Evolutionary conservation across 805 yeast species (phyloP), one percentile per base, ranked within the genome.

Genomic region (Nakazawaea siamensis): DNA sequence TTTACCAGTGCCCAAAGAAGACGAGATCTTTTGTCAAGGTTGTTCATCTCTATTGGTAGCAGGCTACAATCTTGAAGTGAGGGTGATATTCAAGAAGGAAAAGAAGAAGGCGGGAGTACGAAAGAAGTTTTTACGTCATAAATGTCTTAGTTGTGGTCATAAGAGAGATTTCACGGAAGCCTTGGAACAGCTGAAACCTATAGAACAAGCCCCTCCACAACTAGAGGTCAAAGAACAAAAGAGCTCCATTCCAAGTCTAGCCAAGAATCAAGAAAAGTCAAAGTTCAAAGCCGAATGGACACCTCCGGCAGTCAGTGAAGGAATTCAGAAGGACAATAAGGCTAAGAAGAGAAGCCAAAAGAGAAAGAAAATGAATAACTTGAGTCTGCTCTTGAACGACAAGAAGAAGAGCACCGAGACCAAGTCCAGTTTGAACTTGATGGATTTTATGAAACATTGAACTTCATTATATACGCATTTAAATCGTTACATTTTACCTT

Each of bases 301-400:
- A 28, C 7, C 7, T 20, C 40, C 33, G 6, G 31, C 19, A 12
- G 16, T 5, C 6, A 24, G 27, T 18, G 28, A 18, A 20, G 19
- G 26, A 18, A 18, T 25, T 15, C 18, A 7, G 6, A 14, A 14
- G 8, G 18, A 5, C 19, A 13, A 17, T 14, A 20, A 30, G 28
- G 15, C 10, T 12, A 18, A 33, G 28, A 35, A 30, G 24, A 35
- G 43, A 15, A 31, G 31, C 19, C 24, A 31, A 46, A 45, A 48
- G 43, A 45, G 52, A 31, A 52, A 48, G 42, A 44, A 49, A 33
- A 45, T 42, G 45, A 48, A 44, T 27, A 49, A 47, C 26, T 42
- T 56, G 29, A 33, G 30, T 24, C 20, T 53, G 35, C 32, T 56
- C 17, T 29, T 33, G 28, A 24, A 16, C 16, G 29, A 37, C 14